Percentiles rank a stretch among this genome's conserved stretches.
These are phyloP conservation scores for Russula virescens DNA, from an alignment of 768 basidiomycete genomes.

Conservation along the genomic window DNA sequence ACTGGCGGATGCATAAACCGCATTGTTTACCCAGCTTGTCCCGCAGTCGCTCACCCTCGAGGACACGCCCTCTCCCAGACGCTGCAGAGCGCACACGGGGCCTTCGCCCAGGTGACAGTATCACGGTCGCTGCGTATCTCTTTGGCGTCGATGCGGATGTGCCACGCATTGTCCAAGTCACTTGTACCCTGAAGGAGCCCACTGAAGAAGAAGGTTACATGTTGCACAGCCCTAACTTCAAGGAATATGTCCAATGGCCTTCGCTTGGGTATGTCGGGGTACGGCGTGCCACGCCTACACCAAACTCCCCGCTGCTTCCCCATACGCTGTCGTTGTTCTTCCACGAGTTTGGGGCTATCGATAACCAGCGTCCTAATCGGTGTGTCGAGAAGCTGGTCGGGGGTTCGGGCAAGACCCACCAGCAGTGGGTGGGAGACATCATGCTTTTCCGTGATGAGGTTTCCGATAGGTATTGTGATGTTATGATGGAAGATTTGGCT, in stretches of 20 bases:
- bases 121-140: conserved; percentile 15
- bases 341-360: conserved; percentile 17
- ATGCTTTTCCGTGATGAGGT: conserved; percentile 19
- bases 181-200: conserved; percentile 8
- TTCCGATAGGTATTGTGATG: conserved; percentile 19
- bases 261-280: conserved; percentile 16
- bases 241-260: conserved; percentile 21
- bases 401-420: not conserved
- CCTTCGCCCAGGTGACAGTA: conserved; percentile 12
- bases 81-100: conserved; percentile 9
- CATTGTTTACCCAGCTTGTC: conserved; percentile 14
- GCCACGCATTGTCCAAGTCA: conserved; percentile 15
- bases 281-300: conserved; percentile 10
- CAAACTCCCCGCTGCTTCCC: conserved; percentile 6
- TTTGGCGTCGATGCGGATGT: conserved; percentile 15
- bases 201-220: conserved; percentile 19
- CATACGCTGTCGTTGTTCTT: conserved; percentile 16
- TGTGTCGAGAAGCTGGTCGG: conserved; percentile 20
- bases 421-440: conserved; percentile 19
- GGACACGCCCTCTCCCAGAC: conserved; percentile 13
- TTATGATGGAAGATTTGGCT: conserved; percentile 12
- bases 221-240: conserved; percentile 17
- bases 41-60: conserved; percentile 18
- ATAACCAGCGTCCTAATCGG: conserved; percentile 16
- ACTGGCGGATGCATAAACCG: conserved; percentile 15